Conservation (phyloP, 192 early-diverging fungal species). For the Coemansia sp. region DNA sequence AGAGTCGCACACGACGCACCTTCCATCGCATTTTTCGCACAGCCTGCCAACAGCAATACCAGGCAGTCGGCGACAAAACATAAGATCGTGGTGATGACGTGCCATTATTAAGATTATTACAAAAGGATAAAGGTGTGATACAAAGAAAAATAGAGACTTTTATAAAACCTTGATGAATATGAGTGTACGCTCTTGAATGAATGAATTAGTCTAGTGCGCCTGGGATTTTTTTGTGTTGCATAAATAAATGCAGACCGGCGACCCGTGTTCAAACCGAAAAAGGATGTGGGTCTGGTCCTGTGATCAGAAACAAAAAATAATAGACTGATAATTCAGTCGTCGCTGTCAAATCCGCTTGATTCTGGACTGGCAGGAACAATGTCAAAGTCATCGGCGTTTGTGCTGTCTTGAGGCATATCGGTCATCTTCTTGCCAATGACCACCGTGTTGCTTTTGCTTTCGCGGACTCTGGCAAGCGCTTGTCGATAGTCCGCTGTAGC, state of each 20-base stretch:
- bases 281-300: background rate
- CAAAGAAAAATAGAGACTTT: too few species aligned
- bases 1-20: slow-evolving; percentile 96
- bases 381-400: slow-evolving; percentile 18
- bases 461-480: slow-evolving; percentile 32
- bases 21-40: slow-evolving; percentile 72
- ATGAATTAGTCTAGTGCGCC: too few species aligned
- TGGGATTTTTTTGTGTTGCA: too few species aligned
- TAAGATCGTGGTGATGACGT: slow-evolving; percentile 86
- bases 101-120: slow-evolving; percentile 55
- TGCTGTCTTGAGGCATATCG: slow-evolving; percentile 12
- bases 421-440: slow-evolving; percentile 26
- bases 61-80: slow-evolving; percentile 92
- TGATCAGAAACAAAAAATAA: slow-evolving; percentile 2
- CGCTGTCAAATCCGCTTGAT: slow-evolving; percentile 29
- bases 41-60: slow-evolving; percentile 68
- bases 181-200: too few species aligned
- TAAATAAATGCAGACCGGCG: background rate
- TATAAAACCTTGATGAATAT: too few species aligned
- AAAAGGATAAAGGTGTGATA: too few species aligned
- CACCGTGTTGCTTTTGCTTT: slow-evolving; percentile 18
- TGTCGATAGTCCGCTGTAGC: slow-evolving; percentile 41
- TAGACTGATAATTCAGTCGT: slow-evolving; percentile 1
- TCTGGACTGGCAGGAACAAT: slow-evolving; percentile 22
- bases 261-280: too few species aligned